phyloP scores from a whole-genome alignment of 129 eudicot species.

The Kitagawia praeruptora region DNA sequence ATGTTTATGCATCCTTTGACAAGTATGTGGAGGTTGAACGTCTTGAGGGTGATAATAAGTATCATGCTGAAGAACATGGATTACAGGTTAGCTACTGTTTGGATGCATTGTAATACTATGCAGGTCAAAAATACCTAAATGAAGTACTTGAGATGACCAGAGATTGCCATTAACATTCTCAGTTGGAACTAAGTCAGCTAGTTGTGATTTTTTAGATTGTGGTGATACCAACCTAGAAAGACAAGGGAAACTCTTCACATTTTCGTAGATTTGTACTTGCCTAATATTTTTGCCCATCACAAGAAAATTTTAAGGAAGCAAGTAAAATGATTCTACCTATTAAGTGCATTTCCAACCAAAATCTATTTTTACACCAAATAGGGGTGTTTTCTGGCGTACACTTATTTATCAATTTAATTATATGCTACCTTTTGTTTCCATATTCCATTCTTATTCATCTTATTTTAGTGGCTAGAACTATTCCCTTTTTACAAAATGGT shows the following conservation, averaged over 20 bases:
- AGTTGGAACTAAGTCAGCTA: not conserved
- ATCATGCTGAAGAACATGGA: constrained; percentile 85
- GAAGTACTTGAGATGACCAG: not conserved
- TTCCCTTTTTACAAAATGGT: not conserved
- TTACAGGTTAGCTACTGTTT: constrained; percentile 55
- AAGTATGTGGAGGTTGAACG: constrained; percentile 97
- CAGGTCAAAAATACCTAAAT: not conserved
- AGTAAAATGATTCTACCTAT: not conserved
- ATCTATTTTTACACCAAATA: too few species aligned
- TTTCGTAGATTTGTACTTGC: not conserved
- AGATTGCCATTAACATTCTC: not conserved
- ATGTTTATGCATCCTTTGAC: constrained; percentile 96
- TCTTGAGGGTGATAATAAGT: constrained; percentile 93
- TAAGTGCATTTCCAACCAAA: not conserved
- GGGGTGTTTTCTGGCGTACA: not conserved
- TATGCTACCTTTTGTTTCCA: not conserved
- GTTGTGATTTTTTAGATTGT: not conserved
- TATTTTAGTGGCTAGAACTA: not conserved
- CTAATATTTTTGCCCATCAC: not conserved
- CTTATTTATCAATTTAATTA: not conserved
- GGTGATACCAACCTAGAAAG: not conserved
- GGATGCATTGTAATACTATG: not conserved
- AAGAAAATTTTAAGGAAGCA: not conserved
- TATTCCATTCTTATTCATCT: not conserved
- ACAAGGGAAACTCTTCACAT: not conserved